A percentile compares a stretch with the other conserved stretches of the same genome.
Evolutionary conservation across 441 rosid species (phyloP).

Genomic region (Jatropha podagrica): DNA sequence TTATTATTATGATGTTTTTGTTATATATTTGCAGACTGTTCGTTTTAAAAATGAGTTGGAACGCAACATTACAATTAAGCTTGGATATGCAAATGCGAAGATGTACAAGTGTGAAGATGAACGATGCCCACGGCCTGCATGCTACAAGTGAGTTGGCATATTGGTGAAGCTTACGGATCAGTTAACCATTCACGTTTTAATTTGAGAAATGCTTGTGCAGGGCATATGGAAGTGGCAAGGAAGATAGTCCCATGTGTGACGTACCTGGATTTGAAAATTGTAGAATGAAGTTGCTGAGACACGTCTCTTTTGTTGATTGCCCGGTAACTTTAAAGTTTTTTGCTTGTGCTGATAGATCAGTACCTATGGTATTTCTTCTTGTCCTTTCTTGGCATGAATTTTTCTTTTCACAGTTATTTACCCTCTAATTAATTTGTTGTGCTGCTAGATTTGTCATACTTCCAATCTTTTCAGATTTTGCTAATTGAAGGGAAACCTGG

Average conservation of each 20-base stretch:
- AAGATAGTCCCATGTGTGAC: conserved; percentile 82
- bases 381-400: neutral
- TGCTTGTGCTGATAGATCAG: neutral
- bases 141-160: conserved; percentile 70
- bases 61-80: conserved; percentile 95
- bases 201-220: conserved; percentile 29
- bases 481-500: no score
- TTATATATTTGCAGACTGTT: conserved; percentile 61
- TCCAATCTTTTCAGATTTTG: no score
- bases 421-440: no score
- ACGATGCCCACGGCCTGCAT: conserved; percentile 84
- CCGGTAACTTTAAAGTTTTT: conserved; percentile 42
- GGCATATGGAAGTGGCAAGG: conserved; percentile 98
- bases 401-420: no score
- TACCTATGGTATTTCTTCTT: neutral
- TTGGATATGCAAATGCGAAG: conserved; percentile 98
- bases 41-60: conserved; percentile 94
- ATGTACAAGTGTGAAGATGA: conserved; percentile 97
- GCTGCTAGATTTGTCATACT: no score
- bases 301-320: conserved; percentile 98
- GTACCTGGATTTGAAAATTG: conserved; percentile 82
- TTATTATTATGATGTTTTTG: neutral
- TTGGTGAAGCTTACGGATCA: neutral
- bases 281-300: conserved; percentile 90
- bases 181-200: neutral